Percentiles rank a stretch among this genome's conserved stretches.
Conservation (phyloP, 176 grass and related monocot genomes). For the Tillandsia leiboldiana region DNA sequence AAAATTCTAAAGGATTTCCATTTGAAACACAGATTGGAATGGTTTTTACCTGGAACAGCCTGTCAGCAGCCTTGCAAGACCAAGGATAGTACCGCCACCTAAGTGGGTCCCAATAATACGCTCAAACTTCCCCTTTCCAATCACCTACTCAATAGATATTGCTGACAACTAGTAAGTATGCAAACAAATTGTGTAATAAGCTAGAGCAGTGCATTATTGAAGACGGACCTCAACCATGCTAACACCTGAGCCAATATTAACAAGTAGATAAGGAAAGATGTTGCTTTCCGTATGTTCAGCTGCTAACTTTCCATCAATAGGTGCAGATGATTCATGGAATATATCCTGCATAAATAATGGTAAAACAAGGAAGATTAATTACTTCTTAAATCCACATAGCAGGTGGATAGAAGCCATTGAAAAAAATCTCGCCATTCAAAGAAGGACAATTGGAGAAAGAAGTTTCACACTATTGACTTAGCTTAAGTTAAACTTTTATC, state of each 20-base stretch:
- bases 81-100: constrained; percentile 87
- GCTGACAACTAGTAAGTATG: constrained; percentile 5
- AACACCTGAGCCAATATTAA: constrained; percentile 99
- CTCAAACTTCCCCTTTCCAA: constrained; percentile 87
- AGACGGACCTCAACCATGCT: constrained; percentile 93
- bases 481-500: background rate
- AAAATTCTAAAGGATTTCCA: constrained; percentile 4
- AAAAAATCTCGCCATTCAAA: background rate
- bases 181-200: constrained; percentile 6
- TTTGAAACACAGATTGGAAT: constrained; percentile 7
- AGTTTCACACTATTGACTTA: background rate
- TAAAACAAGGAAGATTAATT: constrained; percentile 4
- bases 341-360: constrained; percentile 37
- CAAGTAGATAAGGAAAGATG: constrained; percentile 97
- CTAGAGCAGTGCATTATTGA: constrained; percentile 7
- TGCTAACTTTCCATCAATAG: constrained; percentile 39
- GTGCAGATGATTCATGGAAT: constrained; percentile 31
- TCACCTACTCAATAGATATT: constrained; percentile 53
- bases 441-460: background rate
- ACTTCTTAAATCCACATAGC: background rate
- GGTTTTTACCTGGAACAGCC: constrained; percentile 67
- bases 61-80: constrained; percentile 79
- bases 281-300: constrained; percentile 62
- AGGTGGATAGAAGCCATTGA: background rate
- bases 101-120: constrained; percentile 97